Evolutionary conservation across 352 stramenopile genomes (phyloP), one percentile per base, ranked within the genome.

Genomic region (Phytophthora europaea): DNA sequence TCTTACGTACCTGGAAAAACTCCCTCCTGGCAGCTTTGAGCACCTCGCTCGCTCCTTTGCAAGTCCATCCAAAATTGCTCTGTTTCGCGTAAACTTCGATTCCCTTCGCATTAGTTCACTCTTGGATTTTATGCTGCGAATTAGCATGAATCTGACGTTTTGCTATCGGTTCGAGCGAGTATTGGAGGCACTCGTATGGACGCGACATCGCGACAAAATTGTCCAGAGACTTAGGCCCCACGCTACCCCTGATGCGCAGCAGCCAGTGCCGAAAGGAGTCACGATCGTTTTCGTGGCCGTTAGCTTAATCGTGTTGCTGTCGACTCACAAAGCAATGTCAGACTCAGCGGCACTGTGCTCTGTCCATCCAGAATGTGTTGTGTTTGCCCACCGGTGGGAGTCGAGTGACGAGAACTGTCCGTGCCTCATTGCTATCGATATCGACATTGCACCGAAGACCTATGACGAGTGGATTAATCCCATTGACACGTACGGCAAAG

Each of bases 111-210:
- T 83, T 34, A 53, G 10, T 23, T 75, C 75, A 20, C 12, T 65
- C 2, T n/a, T 65, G 2, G 63, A 76, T 16, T 69, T 83, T 23
- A 56, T 58, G 6, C 33, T 81, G 4, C 75, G 67, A 1, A 65
- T 83, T 10, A 61, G 65, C 28, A 73, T 69, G 64, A 86, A 76
- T 31, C 22, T 80, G 15, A 22, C 65, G 0, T 80, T 83, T 22
- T 82, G 69, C n/a, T 67, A 72, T 15, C 79, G 76, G 4, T 77
- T 83, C 20, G 38, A 76, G n/a, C 60, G 65, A 0, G 66, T 84
- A 6, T 20, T 81, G 7, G 50, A 72, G 9, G 18, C 59, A 3
- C 33, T 81, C 0, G 38, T 78, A 15, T 54, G 65, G 38, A 63
- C 50, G 7, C 45, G 53, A 51, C 47, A 61, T 9, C 63, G 60